Conservation (phyloP, 768 basidiomycete species). For the Lactarius evosmus region DNA sequence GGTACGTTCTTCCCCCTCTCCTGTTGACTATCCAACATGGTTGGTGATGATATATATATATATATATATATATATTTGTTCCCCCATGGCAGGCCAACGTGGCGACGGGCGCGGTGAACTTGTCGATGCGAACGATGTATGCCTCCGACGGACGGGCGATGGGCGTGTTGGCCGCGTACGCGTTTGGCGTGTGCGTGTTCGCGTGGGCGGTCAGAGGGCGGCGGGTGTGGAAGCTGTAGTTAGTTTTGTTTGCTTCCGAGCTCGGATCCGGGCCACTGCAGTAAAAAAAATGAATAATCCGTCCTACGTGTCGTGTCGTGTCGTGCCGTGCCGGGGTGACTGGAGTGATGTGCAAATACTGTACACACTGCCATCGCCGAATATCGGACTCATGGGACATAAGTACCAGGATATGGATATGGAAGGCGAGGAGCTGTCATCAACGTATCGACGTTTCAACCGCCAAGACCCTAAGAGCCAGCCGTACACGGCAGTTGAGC, state of each 20-base stretch:
- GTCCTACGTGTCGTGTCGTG: background rate
- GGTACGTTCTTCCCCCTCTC: slow-evolving; percentile 44
- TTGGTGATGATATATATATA: background rate
- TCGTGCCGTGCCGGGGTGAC: background rate
- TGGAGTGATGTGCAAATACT: too few relatives aligned
- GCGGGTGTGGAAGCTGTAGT: slow-evolving; percentile 39
- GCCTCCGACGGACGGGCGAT: slow-evolving; percentile 53
- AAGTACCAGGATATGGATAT: too few relatives aligned
- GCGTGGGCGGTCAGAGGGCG: slow-evolving; percentile 54
- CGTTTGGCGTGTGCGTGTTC: slow-evolving; percentile 50
- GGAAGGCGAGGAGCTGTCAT: too few relatives aligned
- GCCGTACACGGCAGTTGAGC: background rate
- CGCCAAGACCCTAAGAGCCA: too few relatives aligned
- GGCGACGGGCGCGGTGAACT: slow-evolving; percentile 78
- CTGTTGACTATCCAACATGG: too few relatives aligned
- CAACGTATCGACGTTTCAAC: too few relatives aligned
- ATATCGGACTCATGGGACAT: too few relatives aligned
- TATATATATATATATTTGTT: background rate
- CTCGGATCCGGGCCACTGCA: too few relatives aligned
- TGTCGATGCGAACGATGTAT: slow-evolving; percentile 82
- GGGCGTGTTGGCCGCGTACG: slow-evolving; percentile 59
- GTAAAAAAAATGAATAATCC: background rate
- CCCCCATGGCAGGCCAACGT: slow-evolving; percentile 70
- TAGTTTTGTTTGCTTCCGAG: too few relatives aligned
- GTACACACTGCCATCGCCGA: background rate